A percentile compares a stretch with the other conserved stretches of the same genome.
Evolutionary conservation across 2,329 filamentous ascomycete species (phyloP).

Genomic region (Aureobasidium lini): DNA sequence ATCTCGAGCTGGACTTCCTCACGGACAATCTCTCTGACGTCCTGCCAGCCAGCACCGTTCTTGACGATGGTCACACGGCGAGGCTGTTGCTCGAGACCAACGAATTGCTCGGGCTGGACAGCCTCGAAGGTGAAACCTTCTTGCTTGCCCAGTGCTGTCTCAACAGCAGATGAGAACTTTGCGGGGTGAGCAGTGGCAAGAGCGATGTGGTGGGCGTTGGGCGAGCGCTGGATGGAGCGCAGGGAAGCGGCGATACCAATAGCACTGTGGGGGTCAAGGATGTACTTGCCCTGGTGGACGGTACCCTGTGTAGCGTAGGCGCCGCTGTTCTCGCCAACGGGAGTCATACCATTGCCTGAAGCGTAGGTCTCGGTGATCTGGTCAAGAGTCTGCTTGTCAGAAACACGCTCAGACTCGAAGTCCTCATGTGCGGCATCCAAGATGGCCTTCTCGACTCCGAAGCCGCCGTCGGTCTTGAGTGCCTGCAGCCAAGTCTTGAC

Average conservation of each 20-base stretch:
- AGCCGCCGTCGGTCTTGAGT: slow-evolving; percentile 74
- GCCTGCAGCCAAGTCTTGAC: slow-evolving; percentile 71
- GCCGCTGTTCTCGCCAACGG: slow-evolving; percentile 27
- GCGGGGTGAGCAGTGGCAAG: slow-evolving; percentile 92
- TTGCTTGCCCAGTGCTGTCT: slow-evolving; percentile 64
- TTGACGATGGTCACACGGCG: slow-evolving; percentile 63
- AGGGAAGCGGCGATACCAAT: slow-evolving; percentile 73
- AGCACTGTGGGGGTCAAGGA: slow-evolving; percentile 88
- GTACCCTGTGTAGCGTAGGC: slow-evolving; percentile 28
- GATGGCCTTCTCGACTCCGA: slow-evolving; percentile 69
- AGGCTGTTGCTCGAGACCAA: slow-evolving; percentile 68
- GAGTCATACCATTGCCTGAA: slow-evolving; percentile 20
- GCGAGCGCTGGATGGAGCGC: slow-evolving; percentile 49
- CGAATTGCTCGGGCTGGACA: slow-evolving; percentile 74
- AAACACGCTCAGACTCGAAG: slow-evolving; percentile 72
- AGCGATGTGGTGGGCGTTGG: slow-evolving; percentile 61
- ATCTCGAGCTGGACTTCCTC: slow-evolving; percentile 54
- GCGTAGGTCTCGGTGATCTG: slow-evolving; percentile 40
- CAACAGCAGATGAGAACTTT: slow-evolving; percentile 84
- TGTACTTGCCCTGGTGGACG: slow-evolving; percentile 49
- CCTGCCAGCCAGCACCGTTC: slow-evolving; percentile 59
- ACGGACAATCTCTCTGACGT: slow-evolving; percentile 67
- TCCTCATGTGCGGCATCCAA: slow-evolving; percentile 61
- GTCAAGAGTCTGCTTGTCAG: slow-evolving; percentile 44
- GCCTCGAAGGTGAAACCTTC: slow-evolving; percentile 68